Percentiles rank a stretch among this genome's conserved stretches.
Evolutionary conservation across 176 grass and related monocot genomes (phyloP).

Genomic region (Oryza brachyantha): DNA sequence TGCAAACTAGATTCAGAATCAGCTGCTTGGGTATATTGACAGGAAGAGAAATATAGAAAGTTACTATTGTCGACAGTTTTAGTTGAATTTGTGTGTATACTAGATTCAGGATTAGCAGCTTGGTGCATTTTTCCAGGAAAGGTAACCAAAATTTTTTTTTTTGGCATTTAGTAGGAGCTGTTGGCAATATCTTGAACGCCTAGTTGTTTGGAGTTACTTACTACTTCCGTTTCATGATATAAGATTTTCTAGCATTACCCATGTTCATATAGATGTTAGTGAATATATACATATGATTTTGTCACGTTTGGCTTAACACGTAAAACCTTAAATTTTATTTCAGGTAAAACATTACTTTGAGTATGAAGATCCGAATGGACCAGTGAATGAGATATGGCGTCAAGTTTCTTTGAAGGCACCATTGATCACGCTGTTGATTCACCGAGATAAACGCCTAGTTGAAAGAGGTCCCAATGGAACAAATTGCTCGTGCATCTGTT

Average conservation of each 20-base stretch:
- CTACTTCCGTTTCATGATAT: too few relatives aligned
- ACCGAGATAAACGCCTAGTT: conserved; percentile 73
- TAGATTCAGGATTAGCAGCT: not conserved
- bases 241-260: too few relatives aligned
- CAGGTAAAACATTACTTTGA: conserved; percentile 87
- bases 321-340: conserved; percentile 20
- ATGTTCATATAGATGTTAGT: too few relatives aligned
- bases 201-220: not conserved
- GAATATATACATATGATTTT: conserved; percentile 8
- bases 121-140: conserved; percentile 7
- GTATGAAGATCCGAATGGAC: conserved; percentile 77
- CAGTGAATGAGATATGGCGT: conserved; percentile 90
- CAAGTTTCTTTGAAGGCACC: conserved; percentile 83
- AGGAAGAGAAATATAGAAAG: conserved; percentile 66
- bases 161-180: not conserved
- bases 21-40: not conserved
- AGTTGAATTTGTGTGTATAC: not conserved
- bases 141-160: not conserved
- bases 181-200: not conserved
- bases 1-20: conserved; percentile 8
- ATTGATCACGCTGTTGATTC: conserved; percentile 78
- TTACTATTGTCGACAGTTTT: conserved; percentile 32
- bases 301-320: conserved; percentile 17
- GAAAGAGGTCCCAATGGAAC: conserved; percentile 46
- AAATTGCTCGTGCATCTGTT: conserved; percentile 84